phyloP scores from a whole-genome alignment of 139 green algal species.

The Coccomyxa sp. region DNA sequence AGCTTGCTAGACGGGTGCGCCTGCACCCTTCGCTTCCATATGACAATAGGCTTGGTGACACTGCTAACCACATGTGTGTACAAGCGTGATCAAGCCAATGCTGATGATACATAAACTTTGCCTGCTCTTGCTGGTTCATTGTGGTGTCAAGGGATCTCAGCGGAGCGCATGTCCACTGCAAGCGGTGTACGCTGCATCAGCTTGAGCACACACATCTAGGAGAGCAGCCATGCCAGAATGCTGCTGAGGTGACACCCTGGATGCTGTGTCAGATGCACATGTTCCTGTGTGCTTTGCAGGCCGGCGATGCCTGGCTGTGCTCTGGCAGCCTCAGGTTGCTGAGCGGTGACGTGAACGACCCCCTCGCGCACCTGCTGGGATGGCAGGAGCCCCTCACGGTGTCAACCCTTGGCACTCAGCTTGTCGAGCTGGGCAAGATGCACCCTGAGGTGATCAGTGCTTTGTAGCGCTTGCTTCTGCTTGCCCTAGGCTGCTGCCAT shows the following conservation, averaged over 20 bases:
- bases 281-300: conserved; percentile 13
- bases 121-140: not conserved
- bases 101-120: not conserved
- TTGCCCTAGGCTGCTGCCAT: no score
- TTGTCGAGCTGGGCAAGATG: not conserved
- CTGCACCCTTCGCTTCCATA: no score
- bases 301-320: conserved; percentile 50
- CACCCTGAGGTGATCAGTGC: not conserved
- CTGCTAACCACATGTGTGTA: no score
- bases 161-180: not conserved
- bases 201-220: no score
- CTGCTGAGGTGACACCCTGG: not conserved
- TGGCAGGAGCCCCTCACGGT: conserved; percentile 40
- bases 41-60: no score
- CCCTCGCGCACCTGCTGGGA: conserved; percentile 31
- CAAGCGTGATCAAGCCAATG: no score
- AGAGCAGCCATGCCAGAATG: no score
- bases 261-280: not conserved
- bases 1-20: not conserved
- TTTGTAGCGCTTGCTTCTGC: no score
- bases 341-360: conserved; percentile 9
- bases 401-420: conserved; percentile 11
- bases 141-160: not conserved
- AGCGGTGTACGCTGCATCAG: no score
- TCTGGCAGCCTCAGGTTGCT: conserved; percentile 41